Base-by-base conservation (phyloP, 2,329 filamentous ascomycete species). In the Penicillium sp. region DNA sequence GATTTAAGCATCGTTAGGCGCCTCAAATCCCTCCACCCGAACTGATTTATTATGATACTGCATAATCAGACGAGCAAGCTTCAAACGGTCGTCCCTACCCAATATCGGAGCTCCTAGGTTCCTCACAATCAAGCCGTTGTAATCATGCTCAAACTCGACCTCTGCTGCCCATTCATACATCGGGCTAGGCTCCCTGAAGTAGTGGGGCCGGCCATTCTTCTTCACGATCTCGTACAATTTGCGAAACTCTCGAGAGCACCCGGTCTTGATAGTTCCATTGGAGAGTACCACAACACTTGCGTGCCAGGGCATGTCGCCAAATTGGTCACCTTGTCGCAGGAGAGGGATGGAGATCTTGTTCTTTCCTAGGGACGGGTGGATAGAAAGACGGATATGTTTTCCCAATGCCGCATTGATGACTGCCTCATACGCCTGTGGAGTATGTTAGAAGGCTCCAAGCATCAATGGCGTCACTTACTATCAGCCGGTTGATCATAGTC, bases 301-400 rank as follows among this genome's bases (percentile, higher is more conserved):
- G 39, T 54, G 52, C 52, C 52, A 54, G 2, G 52, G 52, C 52
- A 54, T 54, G 13, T 54, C 52, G 13, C 52, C 52, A 42, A 54
- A 54, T 6, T 32, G 18, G 1, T 50, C 47, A n/a, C 47, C 52
- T 40, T 54, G 52, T 6, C 47, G 40, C 27, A 54, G n/a, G 1
- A 54, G 32, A 11, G 52, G 52, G 18, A 54, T 45, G 16, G 52
- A 54, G 5, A 54, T 42, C 32, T 54, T 54, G 16, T 54, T 54
- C 29, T 40, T 40, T 4, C 52, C 52, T 8, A 50, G 11, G 3
- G 52, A 54, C 27, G 52, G 52, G 31, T 54, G 52, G n/a, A 54
- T 54, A 4, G 52, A 54, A 8, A 54, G 42, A 39, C 52, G 52
- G 27, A 54, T 50, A 11, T 50, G 21, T 44, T 50, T 39, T n/a